phyloP scores from a whole-genome alignment of 352 stramenopile species.

The Globisporangium takayamanum region DNA sequence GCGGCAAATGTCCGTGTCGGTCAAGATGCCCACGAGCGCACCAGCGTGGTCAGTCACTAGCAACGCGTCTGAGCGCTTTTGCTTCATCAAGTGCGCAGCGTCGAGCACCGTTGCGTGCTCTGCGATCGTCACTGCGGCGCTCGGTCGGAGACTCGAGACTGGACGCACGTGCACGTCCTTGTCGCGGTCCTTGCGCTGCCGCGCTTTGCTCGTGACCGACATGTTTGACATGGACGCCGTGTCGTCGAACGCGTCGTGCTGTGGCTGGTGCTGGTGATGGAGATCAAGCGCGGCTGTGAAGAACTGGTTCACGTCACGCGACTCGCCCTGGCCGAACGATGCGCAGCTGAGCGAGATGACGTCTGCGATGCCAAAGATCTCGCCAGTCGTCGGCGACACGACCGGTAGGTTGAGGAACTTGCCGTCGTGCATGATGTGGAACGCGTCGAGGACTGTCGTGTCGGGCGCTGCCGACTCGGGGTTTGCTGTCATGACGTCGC shows the following conservation, averaged over 20 bases:
- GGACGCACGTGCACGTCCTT: conserved; percentile 73
- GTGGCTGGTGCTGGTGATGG: conserved; percentile 24
- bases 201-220: conserved; percentile 48
- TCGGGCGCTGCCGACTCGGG: conserved; percentile 91
- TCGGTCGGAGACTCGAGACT: conserved; percentile 76
- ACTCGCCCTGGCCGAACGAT: conserved; percentile 66
- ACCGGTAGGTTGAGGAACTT: conserved; percentile 97
- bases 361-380: conserved; percentile 78
- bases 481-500: conserved; percentile 93
- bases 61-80: conserved; percentile 91
- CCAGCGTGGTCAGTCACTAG: conserved; percentile 86
- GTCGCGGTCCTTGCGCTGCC: conserved; percentile 69
- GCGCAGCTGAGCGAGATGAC: conserved; percentile 72
- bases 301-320: conserved; percentile 68
- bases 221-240: conserved; percentile 35
- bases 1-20: conserved; percentile 94
- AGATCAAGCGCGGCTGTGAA: conserved; percentile 73
- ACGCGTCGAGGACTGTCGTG: conserved; percentile 93
- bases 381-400: conserved; percentile 61
- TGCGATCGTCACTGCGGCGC: conserved; percentile 65
- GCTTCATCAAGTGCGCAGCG: conserved; percentile 85
- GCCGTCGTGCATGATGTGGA: conserved; percentile 98
- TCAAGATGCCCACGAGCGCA: conserved; percentile 92
- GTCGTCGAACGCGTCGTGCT: conserved; percentile 49
- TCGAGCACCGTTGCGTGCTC: conserved; percentile 83